phyloP scores from a whole-genome alignment of 1,284 basidiomycete species.

The Mycena sp. region DNA sequence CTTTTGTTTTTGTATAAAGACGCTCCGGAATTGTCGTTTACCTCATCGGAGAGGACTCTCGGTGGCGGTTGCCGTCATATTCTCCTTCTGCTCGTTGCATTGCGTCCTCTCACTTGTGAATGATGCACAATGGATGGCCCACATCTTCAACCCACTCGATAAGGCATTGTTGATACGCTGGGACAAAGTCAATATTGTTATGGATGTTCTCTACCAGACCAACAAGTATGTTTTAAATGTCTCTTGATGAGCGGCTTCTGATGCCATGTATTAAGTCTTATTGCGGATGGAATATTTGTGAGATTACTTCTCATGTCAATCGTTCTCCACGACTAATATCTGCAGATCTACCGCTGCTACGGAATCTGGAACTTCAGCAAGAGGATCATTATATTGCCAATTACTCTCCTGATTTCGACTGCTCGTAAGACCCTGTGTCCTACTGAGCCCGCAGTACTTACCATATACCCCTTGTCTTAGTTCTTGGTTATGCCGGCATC shows the following conservation, averaged over 20 bases:
- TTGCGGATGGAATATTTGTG: constrained; percentile 28
- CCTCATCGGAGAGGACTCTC: constrained; percentile 10
- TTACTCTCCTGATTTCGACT: constrained; percentile 9
- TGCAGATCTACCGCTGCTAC: constrained; percentile 25
- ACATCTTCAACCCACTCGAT: neutral
- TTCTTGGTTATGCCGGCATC: constrained; percentile 20
- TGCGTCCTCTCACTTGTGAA: constrained; percentile 24
- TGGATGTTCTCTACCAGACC: constrained; percentile 16
- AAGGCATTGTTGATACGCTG: neutral
- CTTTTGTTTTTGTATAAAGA: constrained; percentile 21
- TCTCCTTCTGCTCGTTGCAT: constrained; percentile 17
- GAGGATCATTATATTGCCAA: constrained; percentile 18
- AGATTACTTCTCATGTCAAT: neutral
- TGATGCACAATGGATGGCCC: constrained; percentile 6
- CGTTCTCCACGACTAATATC: neutral
- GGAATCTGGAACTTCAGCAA: constrained; percentile 17
- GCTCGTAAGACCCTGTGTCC: constrained; percentile 1
- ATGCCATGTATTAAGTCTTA: constrained; percentile 15
- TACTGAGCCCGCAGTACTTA: too few species aligned
- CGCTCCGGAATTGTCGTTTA: constrained; percentile 3
- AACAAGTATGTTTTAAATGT: constrained; percentile 14
- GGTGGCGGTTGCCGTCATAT: constrained; percentile 15
- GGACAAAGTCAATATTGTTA: constrained; percentile 20
- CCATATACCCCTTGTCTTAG: neutral
- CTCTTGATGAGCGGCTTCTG: too few species aligned